Percentiles rank a stretch among this genome's conserved stretches.
phyloP scores from a whole-genome alignment of 1,139 yeast species.

The Candida tetrigidarum region DNA sequence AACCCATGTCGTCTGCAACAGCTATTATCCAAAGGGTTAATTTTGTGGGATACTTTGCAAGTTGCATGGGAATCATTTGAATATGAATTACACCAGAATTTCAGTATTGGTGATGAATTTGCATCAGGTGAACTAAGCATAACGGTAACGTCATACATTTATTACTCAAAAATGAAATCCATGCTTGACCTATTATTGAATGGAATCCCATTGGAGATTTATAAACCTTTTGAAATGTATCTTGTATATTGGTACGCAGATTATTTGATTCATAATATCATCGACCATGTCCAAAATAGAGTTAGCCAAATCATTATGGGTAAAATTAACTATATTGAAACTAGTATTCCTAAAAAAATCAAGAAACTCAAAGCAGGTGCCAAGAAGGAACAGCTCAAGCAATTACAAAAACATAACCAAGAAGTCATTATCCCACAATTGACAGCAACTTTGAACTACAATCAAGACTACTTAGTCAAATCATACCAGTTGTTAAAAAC shows the following conservation, averaged over 20 bases:
- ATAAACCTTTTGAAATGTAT: conserved; percentile 71
- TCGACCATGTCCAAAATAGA: conserved; percentile 55
- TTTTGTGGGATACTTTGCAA: conserved; percentile 80
- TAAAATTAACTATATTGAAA: conserved; percentile 34
- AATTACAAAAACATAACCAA: conserved; percentile 21
- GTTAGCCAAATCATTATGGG: conserved; percentile 39
- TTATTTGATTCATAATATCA: conserved; percentile 52
- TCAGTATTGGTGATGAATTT: conserved; percentile 38
- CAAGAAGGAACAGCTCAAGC: conserved; percentile 39
- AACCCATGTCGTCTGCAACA: conserved; percentile 88
- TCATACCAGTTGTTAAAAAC: conserved; percentile 43
- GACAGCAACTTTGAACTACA: conserved; percentile 19
- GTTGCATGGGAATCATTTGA: conserved; percentile 64
- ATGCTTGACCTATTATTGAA: conserved; percentile 76
- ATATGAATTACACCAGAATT: conserved; percentile 35
- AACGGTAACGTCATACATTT: conserved; percentile 73
- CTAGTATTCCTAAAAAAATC: conserved; percentile 45
- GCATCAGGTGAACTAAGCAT: conserved; percentile 34
- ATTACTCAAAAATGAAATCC: conserved; percentile 61
- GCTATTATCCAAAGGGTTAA: conserved; percentile 56
- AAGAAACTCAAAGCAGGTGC: conserved; percentile 53
- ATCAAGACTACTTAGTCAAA: conserved; percentile 26
- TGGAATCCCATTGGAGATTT: conserved; percentile 79
- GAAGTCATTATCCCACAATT: conserved; percentile 30
- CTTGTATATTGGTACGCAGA: conserved; percentile 71